Base-by-base conservation (phyloP, 768 basidiomycete genomes). In the Hypholoma fasciculare region DNA sequence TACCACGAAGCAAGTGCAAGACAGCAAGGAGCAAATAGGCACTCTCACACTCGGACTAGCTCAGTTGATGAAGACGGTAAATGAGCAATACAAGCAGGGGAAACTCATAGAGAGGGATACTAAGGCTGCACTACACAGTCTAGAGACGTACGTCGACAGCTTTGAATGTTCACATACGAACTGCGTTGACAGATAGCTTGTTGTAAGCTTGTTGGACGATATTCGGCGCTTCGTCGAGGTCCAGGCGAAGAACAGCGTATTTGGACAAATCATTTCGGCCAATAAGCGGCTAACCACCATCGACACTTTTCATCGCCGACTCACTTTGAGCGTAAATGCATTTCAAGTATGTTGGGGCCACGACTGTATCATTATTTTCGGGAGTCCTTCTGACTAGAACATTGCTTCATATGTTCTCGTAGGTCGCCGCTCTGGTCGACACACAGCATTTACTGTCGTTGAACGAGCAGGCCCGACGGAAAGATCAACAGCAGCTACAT, bases 401-500 rank as follows among this genome's bases (percentile, higher is more conserved):
- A 34, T 34, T 9, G 30, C 30, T 34, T 9, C 30, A 34, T 34
- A 34, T 34, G 30, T 34, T 34, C 30, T 34, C 30, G 30, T 17
- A 64, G 63, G 58, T 64, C 17, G 47, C 52, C 36, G 53, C 62
- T 4, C 46, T 64, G 11, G 42, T 62, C 12, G 50, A 60, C 42
- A 30, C 64, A 17, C 59, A 58, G 20, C 49, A 62, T 51, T 63
- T 65, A 59, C 59, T 64, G 55, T 30, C 30, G n/a, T 46, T 60
- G 27, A 55, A 59, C 44, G 62, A 63, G 7, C 37, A 40, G 16
- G 67, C 67, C 20, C 61, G 63, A 17, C 46, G 37, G 20, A 43
- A 58, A 26, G 65, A 68, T 46, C 61, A 62, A 26, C 37, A 46
- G 14, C 40, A 42, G 2, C 49, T 68, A 17, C 30, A 63, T 37